Evolutionary conservation across 495 filamentous ascomycete genomes (phyloP).

Genomic region (Achaetomiella virescens): DNA sequence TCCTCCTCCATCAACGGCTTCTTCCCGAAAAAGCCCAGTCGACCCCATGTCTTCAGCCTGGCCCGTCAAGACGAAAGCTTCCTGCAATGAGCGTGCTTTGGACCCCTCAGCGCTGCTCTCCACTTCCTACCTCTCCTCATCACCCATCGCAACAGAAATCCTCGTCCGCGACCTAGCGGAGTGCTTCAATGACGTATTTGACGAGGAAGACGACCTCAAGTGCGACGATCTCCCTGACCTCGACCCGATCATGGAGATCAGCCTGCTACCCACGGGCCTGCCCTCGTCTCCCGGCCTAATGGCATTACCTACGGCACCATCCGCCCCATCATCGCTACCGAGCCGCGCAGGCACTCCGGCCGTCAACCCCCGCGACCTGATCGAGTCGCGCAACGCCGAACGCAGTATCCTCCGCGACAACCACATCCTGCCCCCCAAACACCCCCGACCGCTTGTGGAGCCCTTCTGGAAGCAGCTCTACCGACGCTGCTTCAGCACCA

Average conservation of each 20-base stretch:
- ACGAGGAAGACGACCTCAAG: constrained; percentile 36
- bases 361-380: constrained; percentile 57
- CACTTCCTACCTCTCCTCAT: constrained; percentile 46
- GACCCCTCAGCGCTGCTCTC: constrained; percentile 1
- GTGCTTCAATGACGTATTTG: constrained; percentile 48
- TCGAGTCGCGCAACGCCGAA: constrained; percentile 63
- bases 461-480: constrained; percentile 26
- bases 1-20: too few species aligned
- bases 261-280: constrained; percentile 47
- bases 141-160: constrained; percentile 60
- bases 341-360: constrained; percentile 31
- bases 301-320: constrained; percentile 58
- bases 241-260: background rate
- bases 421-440: constrained; percentile 61
- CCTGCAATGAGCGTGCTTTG: too few species aligned
- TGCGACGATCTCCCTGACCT: background rate
- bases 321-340: constrained; percentile 32
- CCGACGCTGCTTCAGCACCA: constrained; percentile 42
- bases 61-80: too few species aligned
- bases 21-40: too few species aligned
- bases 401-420: constrained; percentile 72
- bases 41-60: too few species aligned
- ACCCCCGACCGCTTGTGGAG: constrained; percentile 22
- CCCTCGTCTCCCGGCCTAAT: constrained; percentile 66
- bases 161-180: constrained; percentile 66